Base-by-base conservation (phyloP, 2,329 filamentous ascomycete genomes). In the Beauveria sp. region DNA sequence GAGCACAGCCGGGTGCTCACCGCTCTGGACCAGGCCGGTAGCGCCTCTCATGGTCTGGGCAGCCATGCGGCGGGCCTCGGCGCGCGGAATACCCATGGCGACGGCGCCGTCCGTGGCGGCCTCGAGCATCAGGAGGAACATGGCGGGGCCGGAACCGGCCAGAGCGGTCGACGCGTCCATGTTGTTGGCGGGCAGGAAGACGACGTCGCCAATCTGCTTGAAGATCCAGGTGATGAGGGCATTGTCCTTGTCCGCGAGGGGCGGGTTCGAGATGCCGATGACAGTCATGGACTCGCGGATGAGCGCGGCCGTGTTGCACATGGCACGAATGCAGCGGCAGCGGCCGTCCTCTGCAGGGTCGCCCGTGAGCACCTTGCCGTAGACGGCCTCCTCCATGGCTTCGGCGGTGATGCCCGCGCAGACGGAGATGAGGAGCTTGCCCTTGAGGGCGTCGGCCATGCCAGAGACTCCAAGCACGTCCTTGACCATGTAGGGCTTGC, bases 201-300 rank as follows among this genome's bases (percentile, higher is more conserved):
- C 82, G 18, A 90, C 86, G 46, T 87, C 82, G 53, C 90, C 90
- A 63, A 93, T 88, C 58, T 84, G 82, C 69, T 79, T 84, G 79
- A 93, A 93, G 68, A 93, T 89, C 86, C 88, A 92, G 34, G 83
- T 86, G 20, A 91, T 82, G 12, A 93, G 80, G 63, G 70, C 74
- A 51, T 82, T 77, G 34, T 80, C 80, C 20, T 78, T 74, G 1
- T 79, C 70, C 5, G 81, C 77, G 16, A 90, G 77, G 3, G 86
- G 80, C 9, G 86, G 84, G 9, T 77, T 79, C 7, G 81, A 79
- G 51, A 81, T 85, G 53, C 85, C 86, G 66, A 96, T 88, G 60
- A 95, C 86, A 4, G 88, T 93, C 89, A 95, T 95, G 67, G 84
- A 87, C 74, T 96, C 88, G 52, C 90, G 79, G 62, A 96, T 88